Evolutionary conservation across 805 yeast genomes (phyloP).

Genomic region (Ogataea kodamae): DNA sequence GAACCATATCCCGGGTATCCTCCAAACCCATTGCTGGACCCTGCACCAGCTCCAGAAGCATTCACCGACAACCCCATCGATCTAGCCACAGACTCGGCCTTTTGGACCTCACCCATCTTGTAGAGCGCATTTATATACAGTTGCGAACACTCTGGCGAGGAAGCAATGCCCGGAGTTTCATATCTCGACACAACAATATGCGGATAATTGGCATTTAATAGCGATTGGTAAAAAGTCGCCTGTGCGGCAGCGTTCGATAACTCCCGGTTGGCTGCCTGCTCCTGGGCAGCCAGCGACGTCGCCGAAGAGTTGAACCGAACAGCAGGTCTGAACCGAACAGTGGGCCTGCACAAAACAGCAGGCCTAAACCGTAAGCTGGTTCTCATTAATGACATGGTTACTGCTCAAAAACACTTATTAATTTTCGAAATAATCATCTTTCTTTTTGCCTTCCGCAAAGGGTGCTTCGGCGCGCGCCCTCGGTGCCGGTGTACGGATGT

Average conservation of each 20-base stretch:
- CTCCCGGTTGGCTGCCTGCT: slow-evolving; percentile 82
- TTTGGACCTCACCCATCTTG: slow-evolving; percentile 70
- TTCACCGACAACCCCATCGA: slow-evolving; percentile 34
- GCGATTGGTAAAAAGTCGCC: slow-evolving; percentile 74
- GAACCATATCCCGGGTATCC: slow-evolving; percentile 44
- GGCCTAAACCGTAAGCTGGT: slow-evolving; percentile 1
- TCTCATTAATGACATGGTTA: slow-evolving; percentile 6
- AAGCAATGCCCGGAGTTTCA: slow-evolving; percentile 91
- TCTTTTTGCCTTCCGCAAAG: slow-evolving; percentile 9
- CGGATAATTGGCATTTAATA: slow-evolving; percentile 84
- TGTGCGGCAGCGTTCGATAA: slow-evolving; percentile 67
- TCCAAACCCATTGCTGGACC: slow-evolving; percentile 18
- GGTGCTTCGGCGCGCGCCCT: no score
- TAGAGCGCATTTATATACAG: slow-evolving; percentile 79
- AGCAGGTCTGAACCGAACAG: neutral
- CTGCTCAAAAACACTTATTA: slow-evolving; percentile 2
- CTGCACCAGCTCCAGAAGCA: slow-evolving; percentile 26
- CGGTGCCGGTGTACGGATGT: no score
- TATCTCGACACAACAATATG: slow-evolving; percentile 92
- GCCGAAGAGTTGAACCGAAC: slow-evolving; percentile 15
- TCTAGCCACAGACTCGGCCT: slow-evolving; percentile 66
- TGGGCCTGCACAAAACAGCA: slow-evolving; percentile 2
- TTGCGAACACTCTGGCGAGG: slow-evolving; percentile 72
- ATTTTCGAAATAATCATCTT: slow-evolving; percentile 3
- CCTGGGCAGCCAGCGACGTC: slow-evolving; percentile 55